Percentiles rank a stretch among this genome's conserved stretches.
phyloP scores from a whole-genome alignment of 352 stramenopile genomes.

The Hyaloperonospora brassicae region DNA sequence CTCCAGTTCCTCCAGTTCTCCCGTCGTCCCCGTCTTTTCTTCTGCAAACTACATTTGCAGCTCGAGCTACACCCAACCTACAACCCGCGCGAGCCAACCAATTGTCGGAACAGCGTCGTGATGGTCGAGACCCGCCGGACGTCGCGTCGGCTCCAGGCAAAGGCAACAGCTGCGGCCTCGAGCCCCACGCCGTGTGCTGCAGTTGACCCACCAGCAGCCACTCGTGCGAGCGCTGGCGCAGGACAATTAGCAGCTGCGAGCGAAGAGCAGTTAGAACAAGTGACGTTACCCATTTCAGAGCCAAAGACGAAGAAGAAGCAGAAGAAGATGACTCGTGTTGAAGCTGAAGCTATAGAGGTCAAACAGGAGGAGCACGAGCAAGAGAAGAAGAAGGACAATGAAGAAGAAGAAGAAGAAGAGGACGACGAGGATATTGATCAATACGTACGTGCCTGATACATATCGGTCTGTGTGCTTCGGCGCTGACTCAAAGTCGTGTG shows the following conservation, averaged over 20 bases:
- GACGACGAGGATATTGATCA: slow-evolving; percentile 42
- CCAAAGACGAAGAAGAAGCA: not conserved
- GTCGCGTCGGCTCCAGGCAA: slow-evolving; percentile 52
- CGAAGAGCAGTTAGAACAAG: slow-evolving; percentile 9
- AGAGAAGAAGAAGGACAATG: slow-evolving; percentile 6
- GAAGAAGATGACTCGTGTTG: not conserved
- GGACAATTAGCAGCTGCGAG: slow-evolving; percentile 4
- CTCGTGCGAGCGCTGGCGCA: slow-evolving; percentile 7
- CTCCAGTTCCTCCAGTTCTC: no score
- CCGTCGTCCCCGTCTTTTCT: not conserved
- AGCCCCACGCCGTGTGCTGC: slow-evolving; percentile 16
- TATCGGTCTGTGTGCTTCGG: not conserved
- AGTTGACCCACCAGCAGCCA: not conserved
- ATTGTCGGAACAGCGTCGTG: slow-evolving; percentile 1
- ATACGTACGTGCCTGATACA: slow-evolving; percentile 31
- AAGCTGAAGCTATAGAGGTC: not conserved
- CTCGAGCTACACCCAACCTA: no score
- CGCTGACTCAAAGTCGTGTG: not conserved
- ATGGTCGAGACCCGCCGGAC: slow-evolving; percentile 65
- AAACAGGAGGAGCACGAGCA: slow-evolving; percentile 14
- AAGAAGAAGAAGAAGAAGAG: slow-evolving; percentile 13
- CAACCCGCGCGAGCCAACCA: slow-evolving; percentile 12
- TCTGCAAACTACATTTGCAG: no score
- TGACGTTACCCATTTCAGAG: not conserved
- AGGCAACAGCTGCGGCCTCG: slow-evolving; percentile 12